Base-by-base conservation (phyloP, 352 stramenopile genomes). In the Phytopythium sindhum region DNA sequence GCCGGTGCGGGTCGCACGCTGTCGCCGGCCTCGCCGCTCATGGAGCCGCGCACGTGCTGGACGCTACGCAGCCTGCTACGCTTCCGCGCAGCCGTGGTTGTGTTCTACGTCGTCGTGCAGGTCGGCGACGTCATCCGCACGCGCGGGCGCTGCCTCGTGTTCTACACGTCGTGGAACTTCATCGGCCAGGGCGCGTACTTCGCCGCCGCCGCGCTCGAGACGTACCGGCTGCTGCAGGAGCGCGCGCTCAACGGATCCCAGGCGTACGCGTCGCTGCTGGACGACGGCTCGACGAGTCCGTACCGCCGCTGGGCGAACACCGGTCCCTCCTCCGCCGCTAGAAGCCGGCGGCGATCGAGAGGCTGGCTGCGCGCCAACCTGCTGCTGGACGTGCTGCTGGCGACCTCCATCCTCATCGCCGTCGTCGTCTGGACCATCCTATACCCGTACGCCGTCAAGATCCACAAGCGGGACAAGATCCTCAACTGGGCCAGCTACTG, bases 161-260 rank as follows among this genome's bases (percentile, higher is more conserved):
- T 95, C 65, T 95, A 90, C 70, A 95, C 86, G 44, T 90, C 81
- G n/a, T 95, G 86, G 86, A 95, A 95, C 66, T 91, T 93, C 50
- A 74, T 89, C n/a, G 64, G 77, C 4, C 84, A 95, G 61, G 81
- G 80, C 50, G 45, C 57, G 33, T 92, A 92, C 74, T 92, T 92
- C 64, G 42, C 42, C 0, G 28, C 61, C 7, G 81, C 83, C 10
- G 65, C 72, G 1, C 57, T 51, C 41, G 64, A 70, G 21, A 86
- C 81, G 5, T 60, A 61, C 53, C 52, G 60, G 14, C 57, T 73
- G 28, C 59, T 73, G 57, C 65, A 75, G 45, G 63, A 70, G 39
- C 61, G 54, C 39, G 21, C 64, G 23, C 45, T 68, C 33, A 60
- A 78, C 26, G 60, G 57, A 26, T 60, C 58, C 19, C 69, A 62